Evolutionary conservation across 2,329 filamentous ascomycete genomes (phyloP).

Genomic region (Talaromyces sp.): DNA sequence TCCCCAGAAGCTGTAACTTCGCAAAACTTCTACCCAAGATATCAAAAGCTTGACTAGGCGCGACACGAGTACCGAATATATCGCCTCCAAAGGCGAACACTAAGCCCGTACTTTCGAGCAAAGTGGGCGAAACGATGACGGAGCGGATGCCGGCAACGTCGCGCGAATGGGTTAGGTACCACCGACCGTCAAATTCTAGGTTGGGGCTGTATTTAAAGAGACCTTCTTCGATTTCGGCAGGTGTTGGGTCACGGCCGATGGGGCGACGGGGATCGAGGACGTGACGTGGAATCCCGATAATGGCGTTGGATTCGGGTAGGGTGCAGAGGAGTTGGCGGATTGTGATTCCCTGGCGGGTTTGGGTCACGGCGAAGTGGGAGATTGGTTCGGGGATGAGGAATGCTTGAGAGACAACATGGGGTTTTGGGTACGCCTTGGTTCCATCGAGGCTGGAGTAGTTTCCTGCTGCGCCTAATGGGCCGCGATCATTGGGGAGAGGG

Average conservation of each 20-base stretch:
- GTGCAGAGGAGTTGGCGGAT: constrained; percentile 77
- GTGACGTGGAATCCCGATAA: constrained; percentile 74
- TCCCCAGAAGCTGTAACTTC: constrained; percentile 78
- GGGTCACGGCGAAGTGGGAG: constrained; percentile 73
- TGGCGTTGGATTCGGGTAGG: constrained; percentile 66
- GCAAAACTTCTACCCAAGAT: constrained; percentile 91
- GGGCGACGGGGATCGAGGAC: constrained; percentile 83
- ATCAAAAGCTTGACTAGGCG: constrained; percentile 89
- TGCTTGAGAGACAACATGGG: constrained; percentile 73
- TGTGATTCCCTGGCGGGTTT: constrained; percentile 89
- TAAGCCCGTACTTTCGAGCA: constrained; percentile 87
- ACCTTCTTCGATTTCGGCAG: constrained; percentile 78
- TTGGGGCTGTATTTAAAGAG: constrained; percentile 70
- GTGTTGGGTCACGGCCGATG: constrained; percentile 75
- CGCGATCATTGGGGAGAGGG: constrained; percentile 75
- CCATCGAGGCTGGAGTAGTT: constrained; percentile 78
- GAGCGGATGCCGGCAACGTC: constrained; percentile 72
- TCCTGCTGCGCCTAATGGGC: constrained; percentile 63
- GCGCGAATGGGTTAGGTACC: constrained; percentile 74
- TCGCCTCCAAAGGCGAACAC: constrained; percentile 83
- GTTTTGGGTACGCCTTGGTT: constrained; percentile 58
- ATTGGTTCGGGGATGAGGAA: constrained; percentile 80
- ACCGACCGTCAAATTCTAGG: constrained; percentile 79
- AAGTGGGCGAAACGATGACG: constrained; percentile 70
- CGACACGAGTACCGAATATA: constrained; percentile 78